phyloP scores from a whole-genome alignment of 2,329 filamentous ascomycete species.

The Periconia macrospinosa region DNA sequence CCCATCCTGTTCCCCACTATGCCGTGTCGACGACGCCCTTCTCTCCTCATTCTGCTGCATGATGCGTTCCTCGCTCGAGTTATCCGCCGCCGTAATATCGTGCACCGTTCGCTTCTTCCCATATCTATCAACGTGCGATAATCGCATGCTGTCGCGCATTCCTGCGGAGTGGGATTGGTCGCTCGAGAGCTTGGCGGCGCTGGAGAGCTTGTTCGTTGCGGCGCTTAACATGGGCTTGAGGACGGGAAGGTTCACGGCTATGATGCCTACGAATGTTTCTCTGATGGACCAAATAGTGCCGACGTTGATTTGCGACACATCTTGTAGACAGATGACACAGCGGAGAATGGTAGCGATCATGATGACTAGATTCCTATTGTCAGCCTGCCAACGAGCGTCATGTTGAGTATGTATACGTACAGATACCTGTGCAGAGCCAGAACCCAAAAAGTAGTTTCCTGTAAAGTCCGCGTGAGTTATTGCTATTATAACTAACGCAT shows the following conservation, averaged over 20 bases:
- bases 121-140: background rate
- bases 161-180: background rate
- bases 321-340: background rate
- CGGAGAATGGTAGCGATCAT: background rate
- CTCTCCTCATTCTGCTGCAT: background rate
- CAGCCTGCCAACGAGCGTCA: too few species aligned
- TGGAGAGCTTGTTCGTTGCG: background rate
- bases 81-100: background rate
- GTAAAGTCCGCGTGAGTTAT: background rate
- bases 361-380: background rate
- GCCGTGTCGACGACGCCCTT: background rate
- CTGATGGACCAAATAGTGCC: background rate
- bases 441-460: background rate
- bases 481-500: background rate
- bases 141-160: background rate
- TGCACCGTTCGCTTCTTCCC: background rate
- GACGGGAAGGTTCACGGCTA: background rate
- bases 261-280: background rate
- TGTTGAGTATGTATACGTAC: background rate
- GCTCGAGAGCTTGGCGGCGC: background rate
- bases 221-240: background rate
- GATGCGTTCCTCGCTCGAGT: background rate
- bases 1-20: background rate
- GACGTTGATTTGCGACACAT: background rate
- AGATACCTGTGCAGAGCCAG: background rate